Evolutionary conservation across 176 grass and related monocot genomes (phyloP).

Genomic region (Puccinellia tenuiflora): DNA sequence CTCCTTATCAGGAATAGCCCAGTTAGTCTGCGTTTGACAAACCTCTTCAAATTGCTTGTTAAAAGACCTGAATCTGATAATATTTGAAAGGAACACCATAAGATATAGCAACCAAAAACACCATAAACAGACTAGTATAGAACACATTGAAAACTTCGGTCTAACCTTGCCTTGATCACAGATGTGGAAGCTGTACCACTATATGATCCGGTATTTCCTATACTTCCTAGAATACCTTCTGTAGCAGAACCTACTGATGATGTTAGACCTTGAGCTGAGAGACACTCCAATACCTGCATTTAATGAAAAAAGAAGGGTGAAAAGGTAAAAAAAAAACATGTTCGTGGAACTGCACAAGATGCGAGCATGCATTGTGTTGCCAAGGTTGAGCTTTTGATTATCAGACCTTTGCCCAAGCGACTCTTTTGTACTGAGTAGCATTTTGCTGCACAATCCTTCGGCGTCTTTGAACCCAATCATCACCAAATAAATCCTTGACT

Average conservation of each 20-base stretch:
- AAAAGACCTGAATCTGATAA: slow-evolving; percentile 57
- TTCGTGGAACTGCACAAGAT: neutral
- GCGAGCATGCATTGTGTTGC: neutral
- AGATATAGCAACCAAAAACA: neutral
- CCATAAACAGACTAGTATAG: neutral
- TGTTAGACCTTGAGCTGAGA: slow-evolving; percentile 50
- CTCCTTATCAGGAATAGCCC: slow-evolving; percentile 65
- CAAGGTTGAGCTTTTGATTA: slow-evolving; percentile 4
- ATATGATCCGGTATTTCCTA: slow-evolving; percentile 16
- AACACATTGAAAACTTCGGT: neutral
- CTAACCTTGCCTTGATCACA: slow-evolving; percentile 37
- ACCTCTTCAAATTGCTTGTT: slow-evolving; percentile 60
- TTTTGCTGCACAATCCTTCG: slow-evolving; percentile 62
- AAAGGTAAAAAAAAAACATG: slow-evolving; percentile 8
- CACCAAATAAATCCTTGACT: slow-evolving; percentile 50
- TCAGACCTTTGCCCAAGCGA: slow-evolving; percentile 65
- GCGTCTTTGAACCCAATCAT: slow-evolving; percentile 66
- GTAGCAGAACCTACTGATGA: slow-evolving; percentile 34
- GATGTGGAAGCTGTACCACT: slow-evolving; percentile 25
- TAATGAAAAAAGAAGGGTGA: neutral
- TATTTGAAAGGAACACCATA: slow-evolving; percentile 11
- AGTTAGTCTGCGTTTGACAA: slow-evolving; percentile 48
- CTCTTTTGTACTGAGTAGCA: slow-evolving; percentile 58
- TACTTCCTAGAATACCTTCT: slow-evolving; percentile 21
- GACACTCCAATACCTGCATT: slow-evolving; percentile 49